Evolutionary conservation across 805 yeast species (phyloP).

Genomic region (Ogataea thermomethanolica): DNA sequence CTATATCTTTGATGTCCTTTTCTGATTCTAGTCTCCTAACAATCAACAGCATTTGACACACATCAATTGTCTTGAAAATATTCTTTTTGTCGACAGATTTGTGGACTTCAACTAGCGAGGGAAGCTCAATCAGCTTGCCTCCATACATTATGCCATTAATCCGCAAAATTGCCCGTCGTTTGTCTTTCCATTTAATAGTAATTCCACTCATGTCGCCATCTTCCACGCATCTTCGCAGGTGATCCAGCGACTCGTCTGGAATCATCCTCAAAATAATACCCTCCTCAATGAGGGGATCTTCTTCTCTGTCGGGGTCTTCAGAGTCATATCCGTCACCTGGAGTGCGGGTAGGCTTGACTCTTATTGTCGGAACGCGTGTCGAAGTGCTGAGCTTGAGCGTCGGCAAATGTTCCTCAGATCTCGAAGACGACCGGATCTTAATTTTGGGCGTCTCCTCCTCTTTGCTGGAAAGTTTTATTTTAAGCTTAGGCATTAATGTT

Average conservation of each 20-base stretch:
- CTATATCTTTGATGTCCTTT: slow-evolving; percentile 42
- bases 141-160: slow-evolving; percentile 71
- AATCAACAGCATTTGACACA: slow-evolving; percentile 81
- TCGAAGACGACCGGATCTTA: slow-evolving; percentile 21
- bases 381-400: slow-evolving; percentile 38
- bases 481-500: slow-evolving; percentile 23
- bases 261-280: slow-evolving; percentile 75
- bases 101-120: slow-evolving; percentile 81
- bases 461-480: slow-evolving; percentile 20
- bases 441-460: slow-evolving; percentile 23
- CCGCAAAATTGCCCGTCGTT: slow-evolving; percentile 70
- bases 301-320: slow-evolving; percentile 94
- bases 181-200: slow-evolving; percentile 77
- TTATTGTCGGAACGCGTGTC: slow-evolving; percentile 40
- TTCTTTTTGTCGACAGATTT: slow-evolving; percentile 89
- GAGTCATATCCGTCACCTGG: slow-evolving; percentile 97
- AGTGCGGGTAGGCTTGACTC: slow-evolving; percentile 58
- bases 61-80: slow-evolving; percentile 79
- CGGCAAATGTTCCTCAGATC: slow-evolving; percentile 12
- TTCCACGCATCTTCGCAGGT: slow-evolving; percentile 71
- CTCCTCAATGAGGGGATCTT: slow-evolving; percentile 88
- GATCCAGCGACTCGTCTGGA: slow-evolving; percentile 66
- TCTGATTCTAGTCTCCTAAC: slow-evolving; percentile 48
- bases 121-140: slow-evolving; percentile 84
- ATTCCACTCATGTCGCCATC: slow-evolving; percentile 69